Conservation (phyloP, 176 grass and related monocot species). For the Triticum monococcum region DNA sequence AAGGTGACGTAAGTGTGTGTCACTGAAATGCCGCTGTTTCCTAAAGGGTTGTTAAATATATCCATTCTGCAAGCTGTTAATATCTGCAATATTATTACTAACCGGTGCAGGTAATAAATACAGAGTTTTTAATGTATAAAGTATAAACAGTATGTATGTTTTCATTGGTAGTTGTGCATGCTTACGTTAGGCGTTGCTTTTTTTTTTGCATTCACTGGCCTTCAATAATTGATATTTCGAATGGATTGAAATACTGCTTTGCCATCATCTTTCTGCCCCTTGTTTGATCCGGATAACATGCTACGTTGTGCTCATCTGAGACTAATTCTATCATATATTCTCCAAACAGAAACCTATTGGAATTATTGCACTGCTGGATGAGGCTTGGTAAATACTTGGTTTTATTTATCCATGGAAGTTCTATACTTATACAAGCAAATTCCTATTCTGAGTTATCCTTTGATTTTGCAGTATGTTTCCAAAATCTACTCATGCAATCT, state of each 20-base stretch:
- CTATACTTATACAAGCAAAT: slow-evolving; percentile 9
- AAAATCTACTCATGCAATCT: slow-evolving; percentile 92
- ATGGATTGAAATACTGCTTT: slow-evolving; percentile 17
- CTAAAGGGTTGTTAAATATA: neutral
- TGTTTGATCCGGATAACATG: neutral
- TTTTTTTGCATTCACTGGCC: neutral
- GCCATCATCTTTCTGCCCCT: neutral
- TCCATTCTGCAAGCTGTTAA: slow-evolving; percentile 21
- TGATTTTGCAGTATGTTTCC: slow-evolving; percentile 87
- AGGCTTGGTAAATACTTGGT: slow-evolving; percentile 82
- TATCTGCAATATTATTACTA: slow-evolving; percentile 15
- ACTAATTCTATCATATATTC: slow-evolving; percentile 26
- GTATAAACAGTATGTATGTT: neutral
- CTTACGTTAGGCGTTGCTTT: neutral
- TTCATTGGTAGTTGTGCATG: neutral
- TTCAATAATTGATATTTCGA: slow-evolving; percentile 1
- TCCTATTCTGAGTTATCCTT: neutral
- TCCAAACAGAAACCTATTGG: slow-evolving; percentile 92
- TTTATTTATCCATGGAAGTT: slow-evolving; percentile 21
- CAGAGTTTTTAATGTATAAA: neutral
- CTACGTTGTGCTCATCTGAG: neutral
- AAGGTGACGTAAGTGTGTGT: neutral
- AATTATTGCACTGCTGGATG: slow-evolving; percentile 94
- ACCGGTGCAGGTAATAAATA: neutral
- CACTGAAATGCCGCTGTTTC: neutral